Evolutionary conservation across 345 rosid genomes (phyloP), one percentile per base, ranked within the genome.

Genomic region (Euphorbia tirucalli): DNA sequence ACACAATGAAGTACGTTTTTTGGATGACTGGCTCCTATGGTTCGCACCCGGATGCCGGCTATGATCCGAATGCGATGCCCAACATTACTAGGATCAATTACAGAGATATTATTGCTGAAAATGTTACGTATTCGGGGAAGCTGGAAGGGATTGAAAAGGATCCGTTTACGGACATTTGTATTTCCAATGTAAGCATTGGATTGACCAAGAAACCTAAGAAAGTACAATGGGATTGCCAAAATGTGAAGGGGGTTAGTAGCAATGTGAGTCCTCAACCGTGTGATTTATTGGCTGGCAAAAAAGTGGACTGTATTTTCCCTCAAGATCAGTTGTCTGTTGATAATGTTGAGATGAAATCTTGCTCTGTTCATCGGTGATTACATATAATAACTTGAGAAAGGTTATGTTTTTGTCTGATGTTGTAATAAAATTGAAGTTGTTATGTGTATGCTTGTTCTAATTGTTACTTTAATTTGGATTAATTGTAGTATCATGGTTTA

Each of bases 1-100:
- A 79, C 57, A 88, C 92, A 2, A 89, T 88, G 96, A 85, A 91
- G 74, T 91, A 83, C 18, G 96, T 86, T 35, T 91, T 93, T 69
- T 91, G 96, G 98, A 89, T 91, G 85, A 83, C 85, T 0, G 89
- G 98, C 0, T 11, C 78, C 41, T 93, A 91, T 61, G 73, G 78
- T 7, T 54, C 74, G 24, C 98, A 93, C 66, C 92, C 98, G 0
- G 90, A 89, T 56, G 67, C 78, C 0, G 82, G 84, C 1, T 93
- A 11, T 1, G 90, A 93, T 66, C 90, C 96, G 0, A 83, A 86
- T 35, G 97, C 96, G 7, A 67, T 89, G 15, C 92, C 97, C 1
- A 31, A 63, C n/a, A 77, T 93, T 46, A 66, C 71, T 1, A 71
- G 80, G 5, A 93, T 91, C 31, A 91, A 88, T 37, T 91, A 78